Evolutionary conservation across 1,284 basidiomycete genomes (phyloP), one percentile per base, ranked within the genome.

Genomic region (Microbotryum intermedium): DNA sequence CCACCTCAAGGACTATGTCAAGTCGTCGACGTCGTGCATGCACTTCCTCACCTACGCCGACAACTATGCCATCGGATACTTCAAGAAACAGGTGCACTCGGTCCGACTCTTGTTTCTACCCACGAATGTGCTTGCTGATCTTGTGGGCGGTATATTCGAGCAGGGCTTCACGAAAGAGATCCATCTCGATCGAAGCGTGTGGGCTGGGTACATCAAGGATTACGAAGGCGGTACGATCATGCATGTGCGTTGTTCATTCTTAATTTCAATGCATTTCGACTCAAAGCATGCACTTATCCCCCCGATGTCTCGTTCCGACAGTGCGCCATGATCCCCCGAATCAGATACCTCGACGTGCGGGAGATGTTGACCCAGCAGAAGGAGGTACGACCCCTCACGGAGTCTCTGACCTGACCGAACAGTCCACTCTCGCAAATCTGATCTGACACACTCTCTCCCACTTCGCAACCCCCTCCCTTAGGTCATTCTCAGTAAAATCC

Each of bases 211-310:
- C 75, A 98, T 99, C 83, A 99, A 98, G 76, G 95, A 99, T 74
- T 99, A 99, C 75, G 95, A 99, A 74, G 95, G 95, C 51, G 94
- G 92, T n/a, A 99, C 95, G 50, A 89, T 98, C 77, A 97, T 98
- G 94, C 92, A 95, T 76, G 77, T 76, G 57, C 23, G 21, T 16
- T 43, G 4, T 30, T n/a, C 29, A 10, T 46, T 28, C 34, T 9
- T 25, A 53, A 29, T 59, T 20, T 34, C 16, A 1, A 18, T 1
- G 3, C 10, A 25, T 45, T 4, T 16, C 2, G 6, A 13, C 25
- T 11, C n/a, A 1, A 1, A 48, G 42, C 34, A 39, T 45, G 44
- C 39, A 9, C 44, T 13, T 8, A 39, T 46, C 26, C 29, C 34
- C 43, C 39, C 20, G 0, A 2, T 23, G 11, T 3, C 6, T 13